Evolutionary conservation across 2,329 filamentous ascomycete species (phyloP), one percentile per base, ranked within the genome.

Genomic region (Diaporthe velutina): DNA sequence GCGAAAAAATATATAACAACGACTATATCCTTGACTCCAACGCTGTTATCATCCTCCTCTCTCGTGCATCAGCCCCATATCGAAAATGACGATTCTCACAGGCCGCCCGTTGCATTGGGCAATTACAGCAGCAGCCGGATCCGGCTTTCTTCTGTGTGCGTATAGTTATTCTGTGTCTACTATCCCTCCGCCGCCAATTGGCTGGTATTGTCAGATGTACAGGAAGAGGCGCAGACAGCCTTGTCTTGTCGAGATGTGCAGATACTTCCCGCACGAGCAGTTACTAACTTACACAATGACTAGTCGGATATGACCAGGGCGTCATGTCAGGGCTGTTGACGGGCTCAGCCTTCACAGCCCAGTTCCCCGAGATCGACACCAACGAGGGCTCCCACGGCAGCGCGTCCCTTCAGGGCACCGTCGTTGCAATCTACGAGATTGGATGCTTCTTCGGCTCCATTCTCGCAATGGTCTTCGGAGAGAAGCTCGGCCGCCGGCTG

Each of bases 361-460:
- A 78, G 0, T 83, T 83, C 68, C 82, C 82, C 17, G 80, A 82
- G 76, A 83, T 84, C 30, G 81, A 83, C 73, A 82, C 84, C 0
- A 84, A 82, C 1, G 76, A 79, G 0, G 75, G 76, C 8, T 81
- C 80, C 3, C 74, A 79, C 64, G 84, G 85, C 2, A 86, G 84
- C 68, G 83, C 85, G 3, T 85, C 84, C 8, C 78, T 87, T 10
- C 85, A 87, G 77, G 85, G 85, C 28, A 85, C 84, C 38, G 85
- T 86, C 1, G 84, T 85, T 28, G 84, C 85, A 33, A 85, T 86
- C n/a, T 87, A 87, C 73, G 85, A 87, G 72, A 83, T 83, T 28
- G 88, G 87, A 2, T 88, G 86, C 76, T 87, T 87, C 78, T 81
- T 87, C 22, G 85, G 86, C 45, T 83, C 87, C 57, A 82, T 88